Conservation (phyloP, 192 early-diverging fungal species). For the Linderina pennispora region DNA sequence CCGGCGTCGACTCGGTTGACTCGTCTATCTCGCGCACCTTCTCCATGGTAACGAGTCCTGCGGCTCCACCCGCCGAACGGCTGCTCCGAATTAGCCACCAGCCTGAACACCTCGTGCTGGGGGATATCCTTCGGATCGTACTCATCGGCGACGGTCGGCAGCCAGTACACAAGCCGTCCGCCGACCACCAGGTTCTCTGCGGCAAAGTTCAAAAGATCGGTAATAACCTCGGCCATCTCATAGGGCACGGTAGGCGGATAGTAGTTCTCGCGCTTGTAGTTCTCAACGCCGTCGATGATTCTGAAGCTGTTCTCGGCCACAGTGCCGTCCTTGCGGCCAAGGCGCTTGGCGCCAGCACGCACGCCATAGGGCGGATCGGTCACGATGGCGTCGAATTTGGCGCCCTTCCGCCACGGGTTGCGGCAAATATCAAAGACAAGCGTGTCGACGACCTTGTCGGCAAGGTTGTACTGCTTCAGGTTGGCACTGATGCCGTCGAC, state of each 20-base stretch:
- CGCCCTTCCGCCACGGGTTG: conserved; percentile 65
- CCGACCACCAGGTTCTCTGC: conserved; percentile 67
- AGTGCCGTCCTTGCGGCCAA: conserved; percentile 57
- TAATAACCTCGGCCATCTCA: conserved; percentile 86
- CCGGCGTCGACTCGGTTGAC: not conserved
- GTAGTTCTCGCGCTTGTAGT: conserved; percentile 52
- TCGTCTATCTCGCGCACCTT: conserved; percentile 50
- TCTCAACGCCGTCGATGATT: conserved; percentile 33
- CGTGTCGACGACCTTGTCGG: conserved; percentile 67
- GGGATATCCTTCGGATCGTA: conserved; percentile 78
- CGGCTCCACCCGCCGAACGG: conserved; percentile 91
- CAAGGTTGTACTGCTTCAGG: conserved; percentile 74
- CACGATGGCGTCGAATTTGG: conserved; percentile 85
- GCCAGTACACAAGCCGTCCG: conserved; percentile 93
- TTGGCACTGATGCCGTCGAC: conserved; percentile 67
- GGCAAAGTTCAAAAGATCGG: conserved; percentile 79
- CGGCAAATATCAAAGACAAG: conserved; percentile 83
- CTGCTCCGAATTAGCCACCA: conserved; percentile 92
- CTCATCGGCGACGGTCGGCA: conserved; percentile 87
- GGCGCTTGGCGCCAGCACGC: conserved; percentile 89
- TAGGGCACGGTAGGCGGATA: conserved; percentile 93
- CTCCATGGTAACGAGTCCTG: conserved; percentile 92
- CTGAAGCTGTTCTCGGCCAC: conserved; percentile 17
- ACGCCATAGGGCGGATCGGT: conserved; percentile 97
- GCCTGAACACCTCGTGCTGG: conserved; percentile 66